Conservation (phyloP, 2,329 filamentous ascomycete species). For the Ilyonectria robusta region DNA sequence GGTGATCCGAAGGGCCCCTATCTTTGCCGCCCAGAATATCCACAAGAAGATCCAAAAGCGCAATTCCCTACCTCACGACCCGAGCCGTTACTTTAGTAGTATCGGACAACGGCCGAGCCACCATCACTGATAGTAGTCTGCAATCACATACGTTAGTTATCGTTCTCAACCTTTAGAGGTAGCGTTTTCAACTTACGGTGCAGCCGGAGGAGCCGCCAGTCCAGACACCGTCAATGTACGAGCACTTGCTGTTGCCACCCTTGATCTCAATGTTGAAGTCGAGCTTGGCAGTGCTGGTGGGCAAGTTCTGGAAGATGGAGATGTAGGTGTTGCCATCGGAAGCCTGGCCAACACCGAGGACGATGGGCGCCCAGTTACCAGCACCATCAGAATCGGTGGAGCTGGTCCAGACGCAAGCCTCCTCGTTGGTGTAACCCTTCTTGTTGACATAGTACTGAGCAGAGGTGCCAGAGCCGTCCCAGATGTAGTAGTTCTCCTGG, state of each 20-base stretch:
- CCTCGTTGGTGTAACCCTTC: conserved; percentile 73
- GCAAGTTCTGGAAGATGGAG: conserved; percentile 87
- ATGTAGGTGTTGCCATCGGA: conserved; percentile 78
- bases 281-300: conserved; percentile 78
- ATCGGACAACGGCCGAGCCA: conserved; percentile 60
- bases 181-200: conserved; percentile 78
- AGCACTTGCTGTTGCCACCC: conserved; percentile 75
- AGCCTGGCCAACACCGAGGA: conserved; percentile 84
- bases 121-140: conserved; percentile 61
- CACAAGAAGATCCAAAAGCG: conserved; percentile 53
- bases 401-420: conserved; percentile 83
- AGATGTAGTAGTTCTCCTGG: conserved; percentile 80
- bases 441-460: conserved; percentile 99
- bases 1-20: conserved; percentile 37
- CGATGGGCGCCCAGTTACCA: conserved; percentile 91
- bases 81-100: conserved; percentile 52
- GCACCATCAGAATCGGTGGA: conserved; percentile 64
- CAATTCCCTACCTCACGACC: conserved; percentile 37
- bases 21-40: conserved; percentile 51
- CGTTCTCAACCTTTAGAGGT: neutral
- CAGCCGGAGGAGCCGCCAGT: conserved; percentile 74
- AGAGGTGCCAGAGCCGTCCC: conserved; percentile 81
- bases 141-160: conserved; percentile 36
- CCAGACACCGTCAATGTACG: conserved; percentile 76
- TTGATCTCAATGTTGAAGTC: conserved; percentile 85